A percentile compares a stretch with the other conserved stretches of the same genome.
Conservation (phyloP, 164 flowering plant genomes). For the Macadamia integrifolia region DNA sequence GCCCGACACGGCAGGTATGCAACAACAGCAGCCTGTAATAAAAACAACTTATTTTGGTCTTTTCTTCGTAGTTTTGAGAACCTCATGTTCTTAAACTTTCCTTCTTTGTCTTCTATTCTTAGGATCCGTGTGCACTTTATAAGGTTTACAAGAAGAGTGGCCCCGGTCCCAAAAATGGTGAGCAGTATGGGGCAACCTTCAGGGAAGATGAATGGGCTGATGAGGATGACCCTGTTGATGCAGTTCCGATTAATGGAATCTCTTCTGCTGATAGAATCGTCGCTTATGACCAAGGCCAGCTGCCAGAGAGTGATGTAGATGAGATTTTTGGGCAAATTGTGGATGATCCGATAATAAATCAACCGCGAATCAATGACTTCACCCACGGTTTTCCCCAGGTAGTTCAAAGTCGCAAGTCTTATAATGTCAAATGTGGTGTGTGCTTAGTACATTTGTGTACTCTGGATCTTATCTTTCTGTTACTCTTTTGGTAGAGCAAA, state of each 20-base stretch:
- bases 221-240: conserved; percentile 32
- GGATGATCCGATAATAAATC: conserved; percentile 27
- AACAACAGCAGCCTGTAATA: too few species aligned
- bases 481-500: background rate
- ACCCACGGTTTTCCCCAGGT: conserved; percentile 29
- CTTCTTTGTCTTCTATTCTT: conserved; percentile 8
- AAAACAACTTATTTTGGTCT: background rate
- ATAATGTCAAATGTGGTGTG: background rate
- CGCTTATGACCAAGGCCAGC: conserved; percentile 9
- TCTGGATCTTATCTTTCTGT: background rate
- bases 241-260: conserved; percentile 12
- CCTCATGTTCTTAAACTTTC: background rate
- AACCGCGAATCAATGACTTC: conserved; percentile 13
- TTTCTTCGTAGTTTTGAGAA: background rate
- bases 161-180: conserved; percentile 97
- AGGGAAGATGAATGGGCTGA: conserved; percentile 88
- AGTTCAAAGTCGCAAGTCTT: background rate
- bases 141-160: conserved; percentile 90
- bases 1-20: conserved; percentile 53
- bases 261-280: conserved; percentile 8
- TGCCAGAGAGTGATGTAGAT: conserved; percentile 24
- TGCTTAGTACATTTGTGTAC: background rate
- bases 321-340: conserved; percentile 23
- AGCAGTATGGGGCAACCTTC: conserved; percentile 93
- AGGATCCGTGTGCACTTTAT: conserved; percentile 79